A percentile compares a stretch with the other conserved stretches of the same genome.
phyloP scores from a whole-genome alignment of 805 yeast species.

The Candida suzukii region DNA sequence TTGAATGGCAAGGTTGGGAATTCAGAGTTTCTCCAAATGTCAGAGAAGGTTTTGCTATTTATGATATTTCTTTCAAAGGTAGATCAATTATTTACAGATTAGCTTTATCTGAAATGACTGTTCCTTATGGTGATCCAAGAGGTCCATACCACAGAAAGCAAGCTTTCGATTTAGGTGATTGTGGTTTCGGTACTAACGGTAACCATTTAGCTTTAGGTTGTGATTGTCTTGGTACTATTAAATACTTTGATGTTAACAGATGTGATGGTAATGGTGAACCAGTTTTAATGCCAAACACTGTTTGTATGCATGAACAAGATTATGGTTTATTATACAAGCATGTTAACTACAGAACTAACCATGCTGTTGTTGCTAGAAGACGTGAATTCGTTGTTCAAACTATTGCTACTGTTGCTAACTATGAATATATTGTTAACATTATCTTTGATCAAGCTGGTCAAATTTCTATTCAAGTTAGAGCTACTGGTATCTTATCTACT shows the following conservation, averaged over 20 bases:
- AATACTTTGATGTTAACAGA: slow-evolving; percentile 60
- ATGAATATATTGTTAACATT: slow-evolving; percentile 69
- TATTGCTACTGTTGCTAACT: slow-evolving; percentile 79
- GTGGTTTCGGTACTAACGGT: slow-evolving; percentile 73
- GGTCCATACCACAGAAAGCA: slow-evolving; percentile 81
- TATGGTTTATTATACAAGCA: slow-evolving; percentile 74
- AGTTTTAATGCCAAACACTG: slow-evolving; percentile 54
- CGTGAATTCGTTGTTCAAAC: slow-evolving; percentile 76
- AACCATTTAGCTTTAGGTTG: slow-evolving; percentile 68
- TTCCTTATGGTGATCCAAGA: slow-evolving; percentile 82
- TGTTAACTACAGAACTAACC: slow-evolving; percentile 67
- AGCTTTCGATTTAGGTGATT: slow-evolving; percentile 81
- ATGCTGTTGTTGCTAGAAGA: slow-evolving; percentile 68
- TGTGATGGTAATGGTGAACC: slow-evolving; percentile 56
- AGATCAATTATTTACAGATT: slow-evolving; percentile 69
- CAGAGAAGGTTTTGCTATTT: slow-evolving; percentile 75
- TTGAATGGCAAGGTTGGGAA: slow-evolving; percentile 82
- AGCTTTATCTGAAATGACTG: slow-evolving; percentile 78
- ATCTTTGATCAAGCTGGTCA: slow-evolving; percentile 75
- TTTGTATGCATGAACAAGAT: slow-evolving; percentile 79
- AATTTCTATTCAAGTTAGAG: slow-evolving; percentile 71
- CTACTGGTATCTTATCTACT: slow-evolving; percentile 81
- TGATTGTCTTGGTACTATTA: slow-evolving; percentile 76
- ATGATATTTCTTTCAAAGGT: slow-evolving; percentile 69
- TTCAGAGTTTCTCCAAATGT: slow-evolving; percentile 62